These are phyloP conservation scores for Dioscorea cayenensis DNA, from an alignment of 116 monocot genomes.

Conservation along the genomic window DNA sequence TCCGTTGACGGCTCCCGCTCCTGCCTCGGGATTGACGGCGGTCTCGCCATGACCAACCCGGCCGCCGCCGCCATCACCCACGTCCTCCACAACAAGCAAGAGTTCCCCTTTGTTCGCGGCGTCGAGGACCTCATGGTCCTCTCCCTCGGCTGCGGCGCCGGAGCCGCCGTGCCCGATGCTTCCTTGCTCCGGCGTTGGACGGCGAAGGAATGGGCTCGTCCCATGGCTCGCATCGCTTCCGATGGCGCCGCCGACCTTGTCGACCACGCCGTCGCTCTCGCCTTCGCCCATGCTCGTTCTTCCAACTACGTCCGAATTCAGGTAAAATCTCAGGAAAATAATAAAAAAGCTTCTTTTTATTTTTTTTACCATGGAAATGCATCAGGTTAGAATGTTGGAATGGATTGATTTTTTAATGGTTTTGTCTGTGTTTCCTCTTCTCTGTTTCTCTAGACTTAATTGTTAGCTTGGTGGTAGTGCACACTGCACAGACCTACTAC, in stretches of 20 bases:
- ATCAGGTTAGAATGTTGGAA: too few relatives aligned
- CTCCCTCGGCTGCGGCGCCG: conserved; percentile 33
- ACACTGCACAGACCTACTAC: too few relatives aligned
- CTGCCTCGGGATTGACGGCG: conserved; percentile 70
- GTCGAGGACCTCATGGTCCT: conserved; percentile 88
- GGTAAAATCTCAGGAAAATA: conserved; percentile 7
- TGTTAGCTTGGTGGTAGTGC: too few relatives aligned
- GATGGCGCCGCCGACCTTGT: conserved; percentile 26
- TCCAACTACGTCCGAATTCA: conserved; percentile 29
- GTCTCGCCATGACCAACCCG: conserved; percentile 74
- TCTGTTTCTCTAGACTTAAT: too few relatives aligned
- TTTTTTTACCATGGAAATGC: too few relatives aligned
- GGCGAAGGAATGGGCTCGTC: conserved; percentile 57
- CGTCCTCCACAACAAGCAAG: conserved; percentile 88
- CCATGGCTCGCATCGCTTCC: conserved; percentile 32
- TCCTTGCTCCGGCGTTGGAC: conserved; percentile 37
- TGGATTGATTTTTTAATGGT: too few relatives aligned
- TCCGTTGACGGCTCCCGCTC: conserved; percentile 50
- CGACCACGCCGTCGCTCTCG: conserved; percentile 33
- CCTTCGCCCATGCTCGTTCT: conserved; percentile 17
- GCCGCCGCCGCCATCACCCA: conserved; percentile 76
- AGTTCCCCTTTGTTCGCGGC: conserved; percentile 85
- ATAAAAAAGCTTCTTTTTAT: too few relatives aligned
- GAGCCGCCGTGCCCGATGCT: neutral
- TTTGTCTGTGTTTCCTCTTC: too few relatives aligned